Evolutionary conservation across 2,329 filamentous ascomycete genomes (phyloP).

Genomic region (Triangularia verruculosa): DNA sequence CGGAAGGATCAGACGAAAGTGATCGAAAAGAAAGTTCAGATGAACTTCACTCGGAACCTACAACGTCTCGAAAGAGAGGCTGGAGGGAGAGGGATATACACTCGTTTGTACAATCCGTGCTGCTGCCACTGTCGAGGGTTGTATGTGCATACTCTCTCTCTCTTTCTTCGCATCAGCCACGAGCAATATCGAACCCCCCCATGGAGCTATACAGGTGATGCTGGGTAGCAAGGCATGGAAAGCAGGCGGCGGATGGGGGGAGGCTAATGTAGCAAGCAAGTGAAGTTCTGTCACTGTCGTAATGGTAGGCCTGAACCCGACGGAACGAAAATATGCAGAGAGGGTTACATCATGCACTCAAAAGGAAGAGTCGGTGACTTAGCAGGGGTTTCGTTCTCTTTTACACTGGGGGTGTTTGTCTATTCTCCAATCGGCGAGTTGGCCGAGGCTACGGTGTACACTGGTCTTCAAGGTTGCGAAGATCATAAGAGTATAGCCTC

Average conservation of each 20-base stretch:
- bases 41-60: not conserved
- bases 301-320: not conserved
- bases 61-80: not conserved
- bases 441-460: not conserved
- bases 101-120: not conserved
- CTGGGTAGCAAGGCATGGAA: not conserved
- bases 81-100: not conserved
- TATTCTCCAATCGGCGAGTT: not conserved
- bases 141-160: not conserved
- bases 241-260: too few relatives aligned
- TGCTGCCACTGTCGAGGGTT: not conserved
- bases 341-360: slow-evolving; percentile 3
- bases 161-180: not conserved
- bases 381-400: not conserved
- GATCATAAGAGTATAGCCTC: not conserved
- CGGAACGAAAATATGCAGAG: not conserved
- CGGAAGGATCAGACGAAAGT: not conserved
- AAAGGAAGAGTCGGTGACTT: not conserved
- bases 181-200: not conserved
- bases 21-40: not conserved
- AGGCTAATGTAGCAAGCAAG: not conserved
- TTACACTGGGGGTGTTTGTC: not conserved
- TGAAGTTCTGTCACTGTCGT: not conserved
- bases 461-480: not conserved
- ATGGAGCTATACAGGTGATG: not conserved